Evolutionary conservation across 2,329 filamentous ascomycete genomes (phyloP).

Genomic region (Thielaviopsis musarum): DNA sequence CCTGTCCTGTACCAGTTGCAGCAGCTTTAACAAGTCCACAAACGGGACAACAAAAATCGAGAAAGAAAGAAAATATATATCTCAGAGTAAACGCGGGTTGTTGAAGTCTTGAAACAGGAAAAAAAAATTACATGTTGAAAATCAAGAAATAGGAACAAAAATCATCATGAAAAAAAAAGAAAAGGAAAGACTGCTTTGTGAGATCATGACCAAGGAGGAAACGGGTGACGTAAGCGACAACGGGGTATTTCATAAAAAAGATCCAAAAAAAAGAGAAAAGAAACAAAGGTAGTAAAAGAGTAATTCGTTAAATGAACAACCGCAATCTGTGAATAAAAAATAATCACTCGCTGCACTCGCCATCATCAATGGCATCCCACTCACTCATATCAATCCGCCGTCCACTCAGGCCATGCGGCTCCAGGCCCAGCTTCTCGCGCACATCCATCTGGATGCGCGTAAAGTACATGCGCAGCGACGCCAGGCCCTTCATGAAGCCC

Average conservation of each 20-base stretch:
- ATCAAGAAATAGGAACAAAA: neutral
- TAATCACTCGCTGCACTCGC: slow-evolving; percentile 10
- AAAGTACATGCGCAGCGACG: slow-evolving; percentile 68
- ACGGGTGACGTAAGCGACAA: too few species aligned
- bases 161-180: neutral
- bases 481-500: slow-evolving; percentile 74
- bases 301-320: neutral
- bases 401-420: slow-evolving; percentile 17
- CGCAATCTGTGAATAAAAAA: neutral
- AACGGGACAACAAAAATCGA: too few species aligned
- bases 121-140: slow-evolving; percentile 1
- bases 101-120: neutral
- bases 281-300: neutral
- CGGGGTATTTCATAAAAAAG: neutral
- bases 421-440: slow-evolving; percentile 33
- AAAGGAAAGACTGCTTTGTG: too few species aligned
- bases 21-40: too few species aligned
- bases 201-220: too few species aligned
- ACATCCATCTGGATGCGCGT: slow-evolving; percentile 72
- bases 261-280: neutral
- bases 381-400: slow-evolving; percentile 6
- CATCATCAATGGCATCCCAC: slow-evolving; percentile 11
- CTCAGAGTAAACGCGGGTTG: neutral
- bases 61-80: neutral
- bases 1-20: too few species aligned